These are phyloP conservation scores for Microbotryomycetes sp. DNA, from an alignment of 1,284 basidiomycete species.

Conservation along the genomic window DNA sequence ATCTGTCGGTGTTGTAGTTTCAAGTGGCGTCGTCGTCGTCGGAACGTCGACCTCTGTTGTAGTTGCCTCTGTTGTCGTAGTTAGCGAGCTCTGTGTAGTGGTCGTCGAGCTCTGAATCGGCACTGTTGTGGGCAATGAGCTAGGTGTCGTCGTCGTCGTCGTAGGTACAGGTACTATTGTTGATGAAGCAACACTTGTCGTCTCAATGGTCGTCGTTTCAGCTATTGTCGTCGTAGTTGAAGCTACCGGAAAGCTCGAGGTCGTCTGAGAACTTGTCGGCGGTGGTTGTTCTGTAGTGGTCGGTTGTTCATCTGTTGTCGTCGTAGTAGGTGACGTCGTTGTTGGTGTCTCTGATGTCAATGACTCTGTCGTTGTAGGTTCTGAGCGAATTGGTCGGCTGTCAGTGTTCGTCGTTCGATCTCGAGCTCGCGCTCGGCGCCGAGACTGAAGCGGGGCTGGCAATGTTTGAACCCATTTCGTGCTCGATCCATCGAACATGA, in stretches of 20 bases:
- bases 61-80: conserved; percentile 2
- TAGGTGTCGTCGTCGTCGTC: not conserved
- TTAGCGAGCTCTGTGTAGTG: not conserved
- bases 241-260: not conserved
- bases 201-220: not conserved
- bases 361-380: not conserved
- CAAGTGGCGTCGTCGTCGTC: conserved; percentile 5
- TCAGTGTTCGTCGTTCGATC: not conserved
- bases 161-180: not conserved
- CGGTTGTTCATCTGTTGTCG: too few relatives aligned
- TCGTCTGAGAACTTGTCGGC: not conserved
- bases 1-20: conserved; percentile 4
- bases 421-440: not conserved
- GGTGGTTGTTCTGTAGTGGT: too few relatives aligned
- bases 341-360: conserved; percentile 7
- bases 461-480: too few relatives aligned
- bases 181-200: too few relatives aligned
- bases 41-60: conserved; percentile 4
- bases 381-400: not conserved
- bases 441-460: too few relatives aligned
- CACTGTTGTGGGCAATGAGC: not conserved
- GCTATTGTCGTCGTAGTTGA: not conserved
- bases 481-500: too few relatives aligned
- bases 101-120: not conserved
- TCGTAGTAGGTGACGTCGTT: conserved; percentile 1